A percentile compares a stretch with the other conserved stretches of the same genome.
phyloP scores from a whole-genome alignment of 2,329 filamentous ascomycete genomes.

The Aspergillus ruber region DNA sequence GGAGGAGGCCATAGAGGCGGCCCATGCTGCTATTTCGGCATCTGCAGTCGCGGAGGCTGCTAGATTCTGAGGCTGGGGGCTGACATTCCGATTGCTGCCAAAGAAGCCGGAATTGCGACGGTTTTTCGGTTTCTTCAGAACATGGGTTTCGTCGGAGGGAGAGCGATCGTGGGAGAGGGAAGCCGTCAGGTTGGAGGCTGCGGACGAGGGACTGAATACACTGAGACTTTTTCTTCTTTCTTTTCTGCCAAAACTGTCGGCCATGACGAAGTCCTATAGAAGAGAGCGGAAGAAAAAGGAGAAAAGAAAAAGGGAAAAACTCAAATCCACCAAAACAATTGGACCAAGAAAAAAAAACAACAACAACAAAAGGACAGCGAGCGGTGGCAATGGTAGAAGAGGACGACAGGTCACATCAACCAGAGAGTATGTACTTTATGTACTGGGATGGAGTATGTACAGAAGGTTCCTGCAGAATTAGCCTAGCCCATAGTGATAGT shows the following conservation, averaged over 20 bases:
- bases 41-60: slow-evolving; percentile 20
- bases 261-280: slow-evolving; percentile 18
- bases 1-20: slow-evolving; percentile 16
- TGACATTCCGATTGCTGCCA: slow-evolving; percentile 21
- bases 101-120: slow-evolving; percentile 37
- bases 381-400: no score
- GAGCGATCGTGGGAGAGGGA: slow-evolving; percentile 27
- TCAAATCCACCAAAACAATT: neutral
- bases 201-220: slow-evolving; percentile 24
- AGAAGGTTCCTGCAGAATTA: neutral
- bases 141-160: slow-evolving; percentile 30
- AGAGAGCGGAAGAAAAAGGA: slow-evolving; percentile 3
- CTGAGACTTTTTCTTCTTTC: slow-evolving; percentile 32
- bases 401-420: slow-evolving; percentile 21
- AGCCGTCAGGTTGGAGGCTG: slow-evolving; percentile 15
- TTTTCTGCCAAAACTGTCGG: slow-evolving; percentile 25
- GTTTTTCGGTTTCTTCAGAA: slow-evolving; percentile 24
- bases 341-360: slow-evolving; percentile 2
- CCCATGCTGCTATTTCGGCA: slow-evolving; percentile 18
- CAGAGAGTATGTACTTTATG: slow-evolving; percentile 5
- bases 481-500: slow-evolving; percentile 10
- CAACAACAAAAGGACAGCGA: no score
- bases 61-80: slow-evolving; percentile 13
- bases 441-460: slow-evolving; percentile 2
- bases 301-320: neutral